These are phyloP conservation scores for Cicer arietinum DNA, from an alignment of 306 rosid genomes.

Conservation along the genomic window DNA sequence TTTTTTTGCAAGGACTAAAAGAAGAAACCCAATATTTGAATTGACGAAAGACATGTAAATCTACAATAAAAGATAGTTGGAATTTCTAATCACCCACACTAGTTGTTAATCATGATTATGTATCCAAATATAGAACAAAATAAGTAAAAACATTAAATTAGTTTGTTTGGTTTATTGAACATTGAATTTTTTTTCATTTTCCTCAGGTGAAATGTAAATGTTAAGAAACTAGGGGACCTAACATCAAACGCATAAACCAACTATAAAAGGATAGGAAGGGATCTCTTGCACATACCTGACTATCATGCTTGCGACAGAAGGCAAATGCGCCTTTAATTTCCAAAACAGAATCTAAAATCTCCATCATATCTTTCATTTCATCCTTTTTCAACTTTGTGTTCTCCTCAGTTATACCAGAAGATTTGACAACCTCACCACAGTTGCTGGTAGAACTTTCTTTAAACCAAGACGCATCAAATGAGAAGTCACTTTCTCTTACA, in stretches of 20 bases:
- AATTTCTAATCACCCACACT: background rate
- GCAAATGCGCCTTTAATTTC: conserved; percentile 68
- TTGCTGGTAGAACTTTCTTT: conserved; percentile 62
- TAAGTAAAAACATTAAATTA: conserved; percentile 13
- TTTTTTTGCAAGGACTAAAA: background rate
- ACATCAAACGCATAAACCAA: background rate
- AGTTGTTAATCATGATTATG: background rate
- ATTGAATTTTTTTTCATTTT: conserved; percentile 12
- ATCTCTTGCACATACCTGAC: conserved; percentile 63
- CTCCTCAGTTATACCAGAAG: conserved; percentile 50
- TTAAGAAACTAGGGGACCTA: conserved; percentile 12
- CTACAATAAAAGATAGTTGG: background rate
- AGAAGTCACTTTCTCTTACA: conserved; percentile 60
- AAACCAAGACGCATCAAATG: conserved; percentile 46
- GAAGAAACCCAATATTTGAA: background rate
- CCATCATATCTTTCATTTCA: conserved; percentile 50
- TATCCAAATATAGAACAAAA: conserved; percentile 1
- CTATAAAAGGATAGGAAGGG: background rate
- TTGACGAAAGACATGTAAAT: background rate
- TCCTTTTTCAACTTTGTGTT: conserved; percentile 45
- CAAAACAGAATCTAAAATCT: conserved; percentile 55
- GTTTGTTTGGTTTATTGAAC: background rate
- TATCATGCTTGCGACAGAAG: conserved; percentile 72
- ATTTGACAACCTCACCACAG: conserved; percentile 56
- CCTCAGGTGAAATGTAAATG: background rate